These are phyloP conservation scores for Backusella luteola DNA, from an alignment of 192 early-diverging fungal species.

Conservation along the genomic window DNA sequence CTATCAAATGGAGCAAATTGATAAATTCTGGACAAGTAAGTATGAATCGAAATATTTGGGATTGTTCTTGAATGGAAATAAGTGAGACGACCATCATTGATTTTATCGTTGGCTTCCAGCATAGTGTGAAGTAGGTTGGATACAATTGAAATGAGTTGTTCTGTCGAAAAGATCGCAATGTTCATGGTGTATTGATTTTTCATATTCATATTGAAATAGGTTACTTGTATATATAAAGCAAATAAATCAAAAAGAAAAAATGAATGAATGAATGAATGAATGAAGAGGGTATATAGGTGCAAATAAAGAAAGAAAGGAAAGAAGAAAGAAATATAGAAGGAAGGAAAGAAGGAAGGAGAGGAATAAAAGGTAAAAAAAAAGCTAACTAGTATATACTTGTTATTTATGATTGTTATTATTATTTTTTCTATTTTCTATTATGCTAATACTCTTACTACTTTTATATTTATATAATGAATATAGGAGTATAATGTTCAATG, in stretches of 20 bases:
- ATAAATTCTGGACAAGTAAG: constrained; percentile 63
- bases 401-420: not conserved
- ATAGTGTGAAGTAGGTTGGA: constrained; percentile 47
- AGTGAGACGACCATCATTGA: constrained; percentile 38
- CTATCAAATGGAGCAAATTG: constrained; percentile 68
- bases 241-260: constrained; percentile 29
- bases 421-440: not conserved
- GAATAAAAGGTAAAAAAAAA: no score
- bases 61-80: constrained; percentile 69
- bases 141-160: constrained; percentile 44
- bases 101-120: constrained; percentile 43
- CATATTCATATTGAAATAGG: constrained; percentile 55
- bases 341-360: not conserved
- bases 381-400: not conserved
- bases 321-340: not conserved
- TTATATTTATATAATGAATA: not conserved
- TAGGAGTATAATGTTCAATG: not conserved
- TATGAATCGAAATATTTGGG: constrained; percentile 62
- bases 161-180: constrained; percentile 45
- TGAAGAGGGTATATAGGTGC: not conserved
- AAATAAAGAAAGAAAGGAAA: not conserved
- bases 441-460: not conserved
- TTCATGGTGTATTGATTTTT: constrained; percentile 9
- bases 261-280: not conserved
- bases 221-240: constrained; percentile 53